A percentile compares a stretch with the other conserved stretches of the same genome.
These are phyloP conservation scores for Sphaerulina vaccinii DNA, from an alignment of 2,329 filamentous ascomycete genomes.

Conservation along the genomic window DNA sequence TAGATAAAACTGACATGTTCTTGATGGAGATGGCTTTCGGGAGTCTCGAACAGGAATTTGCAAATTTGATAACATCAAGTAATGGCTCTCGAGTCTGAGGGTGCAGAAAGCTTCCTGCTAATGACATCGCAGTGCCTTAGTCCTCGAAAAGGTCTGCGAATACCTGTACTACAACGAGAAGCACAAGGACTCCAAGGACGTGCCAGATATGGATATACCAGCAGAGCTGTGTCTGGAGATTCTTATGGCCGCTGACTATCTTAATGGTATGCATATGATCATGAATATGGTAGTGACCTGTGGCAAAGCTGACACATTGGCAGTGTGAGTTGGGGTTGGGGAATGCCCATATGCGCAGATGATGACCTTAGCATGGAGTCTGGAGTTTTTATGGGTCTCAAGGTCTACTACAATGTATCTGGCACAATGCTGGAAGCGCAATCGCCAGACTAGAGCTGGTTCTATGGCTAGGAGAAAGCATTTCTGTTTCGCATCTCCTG, in stretches of 20 bases:
- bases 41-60: conserved; percentile 66
- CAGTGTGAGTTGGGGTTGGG: conserved; percentile 1
- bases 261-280: conserved; percentile 56
- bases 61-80: conserved; percentile 72
- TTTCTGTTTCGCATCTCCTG: conserved; percentile 49
- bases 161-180: conserved; percentile 83
- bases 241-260: conserved; percentile 73
- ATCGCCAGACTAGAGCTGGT: too few species aligned
- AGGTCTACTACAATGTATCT: too few species aligned
- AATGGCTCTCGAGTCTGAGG: too few species aligned
- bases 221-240: conserved; percentile 76
- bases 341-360: too few species aligned
- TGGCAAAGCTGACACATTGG: not conserved
- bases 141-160: conserved; percentile 78
- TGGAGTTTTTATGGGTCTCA: too few species aligned
- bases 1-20: too few species aligned
- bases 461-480: not conserved
- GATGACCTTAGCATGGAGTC: too few species aligned
- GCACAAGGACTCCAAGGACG: conserved; percentile 66
- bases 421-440: too few species aligned
- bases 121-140: conserved; percentile 56
- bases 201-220: conserved; percentile 78
- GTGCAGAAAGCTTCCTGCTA: too few species aligned
- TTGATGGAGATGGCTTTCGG: conserved; percentile 64
- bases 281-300: too few species aligned